A percentile compares a stretch with the other conserved stretches of the same genome.
phyloP scores from a whole-genome alignment of 148 eudicot species.

The Nepenthes mirabilis region DNA sequence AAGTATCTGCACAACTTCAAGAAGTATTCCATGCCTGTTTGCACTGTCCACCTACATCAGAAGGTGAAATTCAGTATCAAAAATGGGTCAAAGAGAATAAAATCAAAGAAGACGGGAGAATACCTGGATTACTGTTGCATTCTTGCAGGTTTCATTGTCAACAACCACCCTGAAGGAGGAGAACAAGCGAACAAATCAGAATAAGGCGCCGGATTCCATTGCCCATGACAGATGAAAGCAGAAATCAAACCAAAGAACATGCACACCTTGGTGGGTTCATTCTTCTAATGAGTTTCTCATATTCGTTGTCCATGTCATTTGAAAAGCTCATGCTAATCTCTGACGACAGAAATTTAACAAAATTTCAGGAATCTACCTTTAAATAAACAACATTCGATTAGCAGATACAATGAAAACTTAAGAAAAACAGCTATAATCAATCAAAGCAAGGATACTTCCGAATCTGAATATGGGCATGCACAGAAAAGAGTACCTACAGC shows the following conservation, averaged over 20 bases:
- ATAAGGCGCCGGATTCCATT: background rate
- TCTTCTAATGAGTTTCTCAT: slow-evolving; percentile 82
- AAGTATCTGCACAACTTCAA: slow-evolving; percentile 90
- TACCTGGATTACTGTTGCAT: slow-evolving; percentile 88
- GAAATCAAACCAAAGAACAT: background rate
- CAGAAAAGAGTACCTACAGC: too few relatives aligned
- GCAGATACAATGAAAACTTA: slow-evolving; percentile 6
- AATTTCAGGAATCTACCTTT: slow-evolving; percentile 2
- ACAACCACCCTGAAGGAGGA: slow-evolving; percentile 58
- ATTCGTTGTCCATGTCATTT: slow-evolving; percentile 65
- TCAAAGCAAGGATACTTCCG: too few relatives aligned
- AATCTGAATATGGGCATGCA: too few relatives aligned
- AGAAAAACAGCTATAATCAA: background rate
- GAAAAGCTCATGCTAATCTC: slow-evolving; percentile 55
- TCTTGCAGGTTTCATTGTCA: slow-evolving; percentile 79
- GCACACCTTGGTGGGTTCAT: slow-evolving; percentile 89
- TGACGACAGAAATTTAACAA: slow-evolving; percentile 13
- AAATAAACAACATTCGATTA: background rate
- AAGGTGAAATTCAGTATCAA: slow-evolving; percentile 4
- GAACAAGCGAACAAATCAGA: slow-evolving; percentile 6
- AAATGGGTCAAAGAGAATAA: background rate
- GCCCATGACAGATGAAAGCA: background rate
- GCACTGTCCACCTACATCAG: slow-evolving; percentile 79
- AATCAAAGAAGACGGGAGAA: slow-evolving; percentile 2
- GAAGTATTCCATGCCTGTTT: slow-evolving; percentile 71